phyloP scores from a whole-genome alignment of 2,329 filamentous ascomycete genomes.

The Scortechinia acanthostroma region DNA sequence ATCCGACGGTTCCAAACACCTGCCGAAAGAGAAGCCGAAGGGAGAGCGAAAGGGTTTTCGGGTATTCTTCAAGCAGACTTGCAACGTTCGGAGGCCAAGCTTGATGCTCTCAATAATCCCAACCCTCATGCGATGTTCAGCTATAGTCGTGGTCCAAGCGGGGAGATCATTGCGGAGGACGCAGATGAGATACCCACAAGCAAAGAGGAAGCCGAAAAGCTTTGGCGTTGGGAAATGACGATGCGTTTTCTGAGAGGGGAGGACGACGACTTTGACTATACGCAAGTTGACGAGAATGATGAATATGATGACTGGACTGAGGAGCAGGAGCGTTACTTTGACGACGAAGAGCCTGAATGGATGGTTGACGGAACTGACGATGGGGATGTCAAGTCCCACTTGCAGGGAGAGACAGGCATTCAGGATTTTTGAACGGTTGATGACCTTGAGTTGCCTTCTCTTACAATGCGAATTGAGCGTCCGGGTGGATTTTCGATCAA shows the following conservation, averaged over 20 bases:
- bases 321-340: constrained; percentile 20
- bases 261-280: constrained; percentile 21
- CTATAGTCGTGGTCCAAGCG: constrained; percentile 12
- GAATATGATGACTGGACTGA: constrained; percentile 19
- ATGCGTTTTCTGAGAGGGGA: constrained; percentile 18
- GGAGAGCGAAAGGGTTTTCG: constrained; percentile 19
- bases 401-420: constrained; percentile 17
- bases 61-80: constrained; percentile 21
- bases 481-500: no score
- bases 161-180: constrained; percentile 16
- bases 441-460: not conserved
- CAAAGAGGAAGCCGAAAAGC: constrained; percentile 18
- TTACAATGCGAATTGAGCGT: no score
- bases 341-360: constrained; percentile 20
- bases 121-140: constrained; percentile 6
- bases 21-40: constrained; percentile 20
- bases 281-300: constrained; percentile 15
- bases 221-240: constrained; percentile 21
- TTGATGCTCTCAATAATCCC: constrained; percentile 11
- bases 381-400: constrained; percentile 6
- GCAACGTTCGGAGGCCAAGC: constrained; percentile 19
- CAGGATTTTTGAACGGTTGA: constrained; percentile 16
- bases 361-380: constrained; percentile 9
- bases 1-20: constrained; percentile 18
- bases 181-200: constrained; percentile 15